These are phyloP conservation scores for Pythium phragmiticola DNA, from an alignment of 352 stramenopile genomes.

Conservation along the genomic window DNA sequence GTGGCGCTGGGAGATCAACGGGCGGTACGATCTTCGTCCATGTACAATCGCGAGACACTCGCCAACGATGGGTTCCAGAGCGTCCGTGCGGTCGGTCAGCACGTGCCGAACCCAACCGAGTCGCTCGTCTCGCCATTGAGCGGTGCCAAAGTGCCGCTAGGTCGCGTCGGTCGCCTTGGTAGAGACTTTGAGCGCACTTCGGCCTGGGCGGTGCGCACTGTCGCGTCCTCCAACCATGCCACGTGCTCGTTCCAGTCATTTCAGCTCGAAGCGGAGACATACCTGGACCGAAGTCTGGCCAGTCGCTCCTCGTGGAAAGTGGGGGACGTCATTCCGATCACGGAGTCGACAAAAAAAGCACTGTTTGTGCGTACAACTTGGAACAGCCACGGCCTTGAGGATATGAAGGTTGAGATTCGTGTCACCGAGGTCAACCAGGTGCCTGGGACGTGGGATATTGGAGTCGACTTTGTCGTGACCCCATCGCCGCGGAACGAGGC, in stretches of 20 bases:
- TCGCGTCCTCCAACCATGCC: background rate
- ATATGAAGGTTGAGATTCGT: slow-evolving; percentile 8
- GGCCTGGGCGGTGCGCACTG: slow-evolving; percentile 11
- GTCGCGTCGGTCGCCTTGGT: slow-evolving; percentile 15
- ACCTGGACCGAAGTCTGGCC: slow-evolving; percentile 4
- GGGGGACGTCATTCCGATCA: slow-evolving; percentile 1
- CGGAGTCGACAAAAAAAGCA: background rate
- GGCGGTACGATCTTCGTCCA: background rate
- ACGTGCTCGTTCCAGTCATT: slow-evolving; percentile 5
- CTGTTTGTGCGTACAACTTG: slow-evolving; percentile 11
- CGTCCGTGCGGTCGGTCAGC: slow-evolving; percentile 21
- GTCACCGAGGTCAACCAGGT: slow-evolving; percentile 2
- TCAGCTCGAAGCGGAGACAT: background rate
- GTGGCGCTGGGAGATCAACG: slow-evolving; percentile 44
- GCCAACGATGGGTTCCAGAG: slow-evolving; percentile 19
- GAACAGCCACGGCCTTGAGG: background rate
- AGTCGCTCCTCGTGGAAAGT: background rate
- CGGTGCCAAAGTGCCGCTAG: slow-evolving; percentile 18
- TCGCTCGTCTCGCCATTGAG: slow-evolving; percentile 23
- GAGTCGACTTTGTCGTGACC: slow-evolving; percentile 12
- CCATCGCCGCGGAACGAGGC: background rate
- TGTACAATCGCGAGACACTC: slow-evolving; percentile 2
- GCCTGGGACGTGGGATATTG: slow-evolving; percentile 4
- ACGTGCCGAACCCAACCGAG: slow-evolving; percentile 13
- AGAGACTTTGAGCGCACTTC: slow-evolving; percentile 15